phyloP scores from a whole-genome alignment of 352 stramenopile species.

The Phytophthora podocarpi region DNA sequence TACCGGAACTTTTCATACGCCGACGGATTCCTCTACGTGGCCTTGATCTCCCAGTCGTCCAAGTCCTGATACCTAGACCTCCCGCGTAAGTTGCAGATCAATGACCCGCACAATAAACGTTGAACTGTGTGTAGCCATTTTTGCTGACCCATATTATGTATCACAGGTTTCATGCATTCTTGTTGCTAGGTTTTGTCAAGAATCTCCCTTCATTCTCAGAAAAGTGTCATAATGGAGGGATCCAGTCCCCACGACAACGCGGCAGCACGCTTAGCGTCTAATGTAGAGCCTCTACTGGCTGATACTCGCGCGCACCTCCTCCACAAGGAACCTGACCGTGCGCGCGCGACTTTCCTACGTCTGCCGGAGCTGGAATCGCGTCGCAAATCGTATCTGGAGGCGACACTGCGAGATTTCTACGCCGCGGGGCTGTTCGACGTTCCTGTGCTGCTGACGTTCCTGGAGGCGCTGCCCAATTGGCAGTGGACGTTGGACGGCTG shows the following conservation, averaged over 20 bases:
- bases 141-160: background rate
- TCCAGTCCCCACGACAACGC: constrained; percentile 3
- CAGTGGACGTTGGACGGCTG: constrained; percentile 76
- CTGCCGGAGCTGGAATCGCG: constrained; percentile 57
- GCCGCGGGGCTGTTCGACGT: constrained; percentile 65
- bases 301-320: constrained; percentile 50
- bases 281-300: constrained; percentile 35
- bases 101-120: too few relatives aligned
- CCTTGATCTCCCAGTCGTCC: constrained; percentile 24
- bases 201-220: constrained; percentile 23
- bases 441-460: constrained; percentile 68
- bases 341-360: constrained; percentile 56
- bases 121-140: background rate
- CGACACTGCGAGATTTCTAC: constrained; percentile 69
- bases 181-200: constrained; percentile 1
- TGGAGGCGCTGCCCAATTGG: constrained; percentile 69
- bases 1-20: constrained; percentile 74
- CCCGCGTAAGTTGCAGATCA: background rate
- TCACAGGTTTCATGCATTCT: background rate
- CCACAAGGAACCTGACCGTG: constrained; percentile 59
- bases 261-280: constrained; percentile 9
- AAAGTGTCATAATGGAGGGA: constrained; percentile 12
- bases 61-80: constrained; percentile 9
- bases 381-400: constrained; percentile 49
- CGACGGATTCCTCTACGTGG: constrained; percentile 81